phyloP scores from a whole-genome alignment of 2,329 filamentous ascomycete species.

The Parastagonospora nodorum region DNA sequence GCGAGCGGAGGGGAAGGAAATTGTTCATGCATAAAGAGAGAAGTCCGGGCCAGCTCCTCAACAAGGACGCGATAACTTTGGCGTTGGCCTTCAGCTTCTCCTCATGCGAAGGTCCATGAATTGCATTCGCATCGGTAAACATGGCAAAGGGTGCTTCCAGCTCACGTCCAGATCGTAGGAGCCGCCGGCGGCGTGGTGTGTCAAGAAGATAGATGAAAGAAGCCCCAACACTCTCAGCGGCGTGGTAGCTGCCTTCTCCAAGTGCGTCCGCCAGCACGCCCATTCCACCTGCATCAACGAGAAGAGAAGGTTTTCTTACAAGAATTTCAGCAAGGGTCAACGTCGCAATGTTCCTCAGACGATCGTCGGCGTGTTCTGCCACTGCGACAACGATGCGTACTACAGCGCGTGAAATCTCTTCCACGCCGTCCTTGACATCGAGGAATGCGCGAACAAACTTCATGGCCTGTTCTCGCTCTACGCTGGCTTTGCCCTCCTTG shows the following conservation, averaged over 20 bases:
- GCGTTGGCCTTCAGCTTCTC: slow-evolving; percentile 82
- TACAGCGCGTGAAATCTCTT: slow-evolving; percentile 84
- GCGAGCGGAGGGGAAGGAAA: slow-evolving; percentile 80
- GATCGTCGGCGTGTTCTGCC: slow-evolving; percentile 83
- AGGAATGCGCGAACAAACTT: slow-evolving; percentile 96
- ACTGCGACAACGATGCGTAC: slow-evolving; percentile 89
- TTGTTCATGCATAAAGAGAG: slow-evolving; percentile 88
- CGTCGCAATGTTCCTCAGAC: slow-evolving; percentile 85
- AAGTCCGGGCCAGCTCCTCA: slow-evolving; percentile 93
- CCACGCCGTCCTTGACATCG: slow-evolving; percentile 90
- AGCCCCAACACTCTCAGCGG: slow-evolving; percentile 83
- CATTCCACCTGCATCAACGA: slow-evolving; percentile 83
- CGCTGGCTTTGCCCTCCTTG: slow-evolving; percentile 95
- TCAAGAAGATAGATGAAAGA: slow-evolving; percentile 92
- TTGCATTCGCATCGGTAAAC: slow-evolving; percentile 79
- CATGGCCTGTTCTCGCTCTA: slow-evolving; percentile 93
- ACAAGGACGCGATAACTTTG: slow-evolving; percentile 85
- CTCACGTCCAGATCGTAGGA: slow-evolving; percentile 85
- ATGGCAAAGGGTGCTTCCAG: slow-evolving; percentile 84
- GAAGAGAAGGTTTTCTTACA: slow-evolving; percentile 78
- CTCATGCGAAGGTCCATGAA: slow-evolving; percentile 58
- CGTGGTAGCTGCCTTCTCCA: slow-evolving; percentile 87
- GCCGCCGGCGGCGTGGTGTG: slow-evolving; percentile 77
- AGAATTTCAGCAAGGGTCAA: slow-evolving; percentile 93
- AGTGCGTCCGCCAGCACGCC: slow-evolving; percentile 89